Conservation (phyloP, 192 early-diverging fungal species). For the Podila minutissima region DNA sequence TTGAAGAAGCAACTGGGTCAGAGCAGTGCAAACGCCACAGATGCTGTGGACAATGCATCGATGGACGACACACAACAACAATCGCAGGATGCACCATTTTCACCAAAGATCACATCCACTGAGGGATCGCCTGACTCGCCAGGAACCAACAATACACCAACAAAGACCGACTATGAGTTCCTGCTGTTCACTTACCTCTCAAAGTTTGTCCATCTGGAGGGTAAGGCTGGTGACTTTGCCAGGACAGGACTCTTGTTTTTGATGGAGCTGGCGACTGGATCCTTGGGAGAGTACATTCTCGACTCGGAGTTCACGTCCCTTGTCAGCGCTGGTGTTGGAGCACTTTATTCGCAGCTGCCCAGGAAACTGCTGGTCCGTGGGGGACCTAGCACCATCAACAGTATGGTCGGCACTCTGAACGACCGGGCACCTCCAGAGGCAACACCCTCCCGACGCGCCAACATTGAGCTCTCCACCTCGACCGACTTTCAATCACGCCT, state of each 20-base stretch:
- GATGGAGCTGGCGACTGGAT: conserved; percentile 80
- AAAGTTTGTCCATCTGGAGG: conserved; percentile 90
- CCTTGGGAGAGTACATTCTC: conserved; percentile 84
- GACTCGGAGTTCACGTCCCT: conserved; percentile 86
- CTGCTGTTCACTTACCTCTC: conserved; percentile 90
- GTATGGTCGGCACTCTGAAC: conserved; percentile 52
- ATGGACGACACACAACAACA: not conserved
- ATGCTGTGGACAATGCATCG: not conserved
- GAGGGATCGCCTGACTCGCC: conserved; percentile 12
- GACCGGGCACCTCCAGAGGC: conserved; percentile 53
- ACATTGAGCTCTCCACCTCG: conserved; percentile 66
- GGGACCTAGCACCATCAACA: conserved; percentile 48
- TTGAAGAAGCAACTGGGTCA: conserved; percentile 21
- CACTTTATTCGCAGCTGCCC: conserved; percentile 91
- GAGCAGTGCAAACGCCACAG: conserved; percentile 11
- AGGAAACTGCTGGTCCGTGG: conserved; percentile 72
- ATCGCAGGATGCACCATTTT: conserved; percentile 9
- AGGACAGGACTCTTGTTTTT: conserved; percentile 87
- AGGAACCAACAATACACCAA: conserved; percentile 15
- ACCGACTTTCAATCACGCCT: conserved; percentile 72
- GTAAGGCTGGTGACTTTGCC: conserved; percentile 85
- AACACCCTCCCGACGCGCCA: conserved; percentile 26
- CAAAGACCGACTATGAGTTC: conserved; percentile 77
- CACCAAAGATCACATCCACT: conserved; percentile 16
- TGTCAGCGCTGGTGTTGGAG: conserved; percentile 86